Base-by-base conservation (phyloP, 805 yeast species). In the Nakazawaea laoshanensis region DNA sequence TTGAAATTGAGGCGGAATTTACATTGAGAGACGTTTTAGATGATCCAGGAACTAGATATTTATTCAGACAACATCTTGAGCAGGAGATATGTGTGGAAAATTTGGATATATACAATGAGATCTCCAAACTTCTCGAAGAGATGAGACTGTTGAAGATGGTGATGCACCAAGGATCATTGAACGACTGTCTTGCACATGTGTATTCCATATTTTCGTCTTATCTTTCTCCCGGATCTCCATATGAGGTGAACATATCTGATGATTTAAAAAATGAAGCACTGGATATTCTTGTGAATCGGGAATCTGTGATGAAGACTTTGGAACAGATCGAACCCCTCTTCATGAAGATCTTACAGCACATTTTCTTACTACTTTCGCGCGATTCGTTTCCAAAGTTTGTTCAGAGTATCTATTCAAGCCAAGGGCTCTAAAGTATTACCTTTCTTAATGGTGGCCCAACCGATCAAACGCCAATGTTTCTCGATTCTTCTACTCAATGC, bases 381-480 rank as follows among this genome's bases (percentile, higher is more conserved):
- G 94, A 84, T 54, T 80, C 92, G 6, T 63, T 79, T 24, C 82
- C 82, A 3, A 83, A 82, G 49, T 83, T 84, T 43, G 38, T 77
- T 23, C 50, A 47, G 7, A 67, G 76, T 20, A 20, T 7, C 22
- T 10, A 22, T 21, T 44, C 55, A 69, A 48, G 69, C 69, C 48
- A 77, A 63, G 47, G 92, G 92, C 53, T 83, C 94, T 56, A 83
- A 71, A 37, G 88, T 79, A 40, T 88, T 80, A 63, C 96, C 96
- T 64, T 84, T 86, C 65, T 83, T 83, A 58, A 88, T 89, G 32
- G 95, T 87, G 49, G 98, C 99, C 99, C 99, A 92, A 51, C 99
- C 99, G 65, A 92, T 92, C 59, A 92, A 73, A 74, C 99, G 92
- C 95, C 96, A 92, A 63, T 92, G 99, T 76, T 89, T 89, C 59